Evolutionary conservation across 495 filamentous ascomycete genomes (phyloP), one percentile per base, ranked within the genome.

Genomic region (Hypoxylon lienhwacheense): DNA sequence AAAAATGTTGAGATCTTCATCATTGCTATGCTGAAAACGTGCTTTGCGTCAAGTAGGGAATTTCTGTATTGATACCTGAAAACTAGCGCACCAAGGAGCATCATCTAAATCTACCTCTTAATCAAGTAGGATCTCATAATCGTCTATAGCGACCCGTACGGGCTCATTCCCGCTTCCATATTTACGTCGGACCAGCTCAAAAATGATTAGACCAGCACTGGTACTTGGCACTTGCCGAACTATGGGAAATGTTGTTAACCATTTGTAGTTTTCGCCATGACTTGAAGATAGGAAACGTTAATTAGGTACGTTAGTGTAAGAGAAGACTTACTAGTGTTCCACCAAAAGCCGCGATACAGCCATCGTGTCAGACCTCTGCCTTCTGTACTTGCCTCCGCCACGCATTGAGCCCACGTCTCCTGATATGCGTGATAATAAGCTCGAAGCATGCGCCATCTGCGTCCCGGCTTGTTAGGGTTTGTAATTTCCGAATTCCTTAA

Each of bases 171-270:
- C 73, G 46, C 71, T 77, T 5, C 86, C 86, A 69, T 91, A 95
- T 67, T 87, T 87, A 44, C 91, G 78, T 55, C 91, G 76, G 15
- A 95, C 84, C 25, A 96, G 54, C 68, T 96, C 91, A 66, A 96
- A 96, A 36, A 93, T 90, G 53, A 96, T 86, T 46, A 96, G 66
- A 0, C 90, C 91, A 1, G 91, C 90, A 60, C 87, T 91, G 3
- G 91, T 95, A 65, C 88, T 91, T 11, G 91, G 91, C 28, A 95
- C 85, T 70, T 93, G 89, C 29, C 85, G 78, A 33, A 95, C 58
- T 61, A 26, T 44, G 12, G 29, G 4, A 20, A 19, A 20, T 7
- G 29, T 14, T 24, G 28, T 61, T 33, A 55, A 29, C 21, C 12
- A 36, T 5, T 34, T n/a, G 15, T 24, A 12, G 7, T 19, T 22